Evolutionary conservation across 805 yeast genomes (phyloP).

Genomic region (Candida silvicultrix): DNA sequence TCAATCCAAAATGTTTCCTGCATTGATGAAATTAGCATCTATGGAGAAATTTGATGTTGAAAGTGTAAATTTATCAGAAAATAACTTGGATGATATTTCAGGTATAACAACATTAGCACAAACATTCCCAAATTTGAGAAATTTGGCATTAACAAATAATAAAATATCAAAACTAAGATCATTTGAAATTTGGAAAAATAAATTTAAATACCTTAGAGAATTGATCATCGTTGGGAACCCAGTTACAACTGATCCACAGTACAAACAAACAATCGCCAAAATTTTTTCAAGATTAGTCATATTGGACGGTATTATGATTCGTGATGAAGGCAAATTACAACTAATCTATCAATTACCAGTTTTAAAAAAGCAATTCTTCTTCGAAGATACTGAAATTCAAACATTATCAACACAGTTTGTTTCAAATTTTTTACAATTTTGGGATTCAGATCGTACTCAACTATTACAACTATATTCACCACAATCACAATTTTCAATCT

Average conservation of each 20-base stretch:
- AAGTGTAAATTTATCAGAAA: conserved; percentile 63
- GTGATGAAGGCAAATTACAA: conserved; percentile 62
- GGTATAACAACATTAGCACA: conserved; percentile 59
- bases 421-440: conserved; percentile 64
- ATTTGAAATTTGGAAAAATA: conserved; percentile 72
- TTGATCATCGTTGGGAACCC: conserved; percentile 79
- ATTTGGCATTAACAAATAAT: conserved; percentile 77
- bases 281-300: conserved; percentile 76
- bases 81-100: conserved; percentile 56
- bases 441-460: conserved; percentile 76
- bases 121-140: conserved; percentile 68
- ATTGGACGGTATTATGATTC: conserved; percentile 69
- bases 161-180: conserved; percentile 49
- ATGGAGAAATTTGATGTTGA: conserved; percentile 48
- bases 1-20: conserved; percentile 80
- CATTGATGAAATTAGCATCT: conserved; percentile 75
- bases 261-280: conserved; percentile 57
- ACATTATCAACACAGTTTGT: conserved; percentile 71
- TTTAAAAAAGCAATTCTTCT: conserved; percentile 58
- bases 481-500: conserved; percentile 79
- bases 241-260: conserved; percentile 38
- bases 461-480: conserved; percentile 69
- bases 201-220: conserved; percentile 68
- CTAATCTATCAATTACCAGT: conserved; percentile 51
- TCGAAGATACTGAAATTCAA: conserved; percentile 71